Evolutionary conservation across 768 basidiomycete species (phyloP), one percentile per base, ranked within the genome.

Genomic region (Calocera cornea): DNA sequence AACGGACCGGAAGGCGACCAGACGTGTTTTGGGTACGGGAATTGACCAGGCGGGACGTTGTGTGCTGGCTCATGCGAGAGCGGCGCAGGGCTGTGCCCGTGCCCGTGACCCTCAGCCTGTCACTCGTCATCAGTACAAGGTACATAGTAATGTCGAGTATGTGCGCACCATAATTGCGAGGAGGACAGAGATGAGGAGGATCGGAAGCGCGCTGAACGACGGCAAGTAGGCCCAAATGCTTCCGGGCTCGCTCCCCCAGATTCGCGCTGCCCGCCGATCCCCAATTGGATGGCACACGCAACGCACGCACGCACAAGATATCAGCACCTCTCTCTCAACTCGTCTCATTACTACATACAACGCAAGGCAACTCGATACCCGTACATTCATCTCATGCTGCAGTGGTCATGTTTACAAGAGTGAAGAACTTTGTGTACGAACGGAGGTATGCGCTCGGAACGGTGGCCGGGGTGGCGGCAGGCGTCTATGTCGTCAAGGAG

Each of bases 21-120:
- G 66, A 97, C 94, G 74, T 89, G 84, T 81, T 94, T 95, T 34
- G 92, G 94, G 76, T 88, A 97, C 10, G 93, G 92, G 82, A 91
- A 97, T 79, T 91, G 86, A 16, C 54, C 54, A 60, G 24, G 54
- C 65, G 54, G 54, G 31, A 60, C 27, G 22, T 60, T 2, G 22
- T 60, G 54, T 47, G 44, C 44, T 3, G 44, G 44, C 24, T 47
- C 44, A 19, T 60, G 54, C 31, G 27, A 10, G 54, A 29, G 54
- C 14, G 24, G 27, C 19, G 31, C 24, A 10, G 54, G 54, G 19
- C 10, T 22, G 22, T 60, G 54, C 22, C 54, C 54, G 19, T 60
- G 54, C 31, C 31, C 54, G 54, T 60, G 54, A 29, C 54, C 54
- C 31, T 33, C 54, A 60, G 54, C 54, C 54, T 60, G 19, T 60